A percentile compares a stretch with the other conserved stretches of the same genome.
Conservation (phyloP, 1,284 basidiomycete species). For the Pseudomicrostroma phylloplanum region DNA sequence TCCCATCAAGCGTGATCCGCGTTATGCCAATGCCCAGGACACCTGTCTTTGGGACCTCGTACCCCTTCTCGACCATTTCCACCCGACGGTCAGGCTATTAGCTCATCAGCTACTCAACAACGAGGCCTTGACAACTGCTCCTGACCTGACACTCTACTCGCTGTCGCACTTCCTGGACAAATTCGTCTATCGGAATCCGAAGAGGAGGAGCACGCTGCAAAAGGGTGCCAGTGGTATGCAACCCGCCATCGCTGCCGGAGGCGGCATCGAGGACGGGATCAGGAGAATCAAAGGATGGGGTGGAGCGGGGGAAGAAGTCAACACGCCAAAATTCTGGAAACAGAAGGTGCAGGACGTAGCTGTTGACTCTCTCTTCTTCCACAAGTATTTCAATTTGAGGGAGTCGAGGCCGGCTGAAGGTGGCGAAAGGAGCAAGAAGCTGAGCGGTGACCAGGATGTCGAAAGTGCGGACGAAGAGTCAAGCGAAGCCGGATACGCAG, state of each 20-base stretch:
- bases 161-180: constrained; percentile 83
- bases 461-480: constrained; percentile 56
- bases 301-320: constrained; percentile 58
- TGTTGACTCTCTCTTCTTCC: constrained; percentile 64
- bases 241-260: constrained; percentile 61
- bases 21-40: constrained; percentile 72
- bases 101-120: constrained; percentile 72
- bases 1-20: constrained; percentile 73
- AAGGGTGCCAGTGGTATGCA: constrained; percentile 78
- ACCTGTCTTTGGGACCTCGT: constrained; percentile 53
- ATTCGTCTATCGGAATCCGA: constrained; percentile 91
- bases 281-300: constrained; percentile 63
- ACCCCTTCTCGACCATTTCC: constrained; percentile 73
- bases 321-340: constrained; percentile 72
- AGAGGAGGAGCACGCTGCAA: constrained; percentile 64
- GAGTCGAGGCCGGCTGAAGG: constrained; percentile 32
- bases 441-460: constrained; percentile 19
- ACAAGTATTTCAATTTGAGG: constrained; percentile 45
- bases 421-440: constrained; percentile 4
- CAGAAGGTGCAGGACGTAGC: constrained; percentile 69
- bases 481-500: constrained; percentile 45
- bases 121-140: constrained; percentile 64
- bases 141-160: constrained; percentile 87
- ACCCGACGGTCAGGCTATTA: constrained; percentile 82
- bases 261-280: constrained; percentile 52